phyloP scores from a whole-genome alignment of 2,329 filamentous ascomycete genomes.

The Pyrenophora teres region DNA sequence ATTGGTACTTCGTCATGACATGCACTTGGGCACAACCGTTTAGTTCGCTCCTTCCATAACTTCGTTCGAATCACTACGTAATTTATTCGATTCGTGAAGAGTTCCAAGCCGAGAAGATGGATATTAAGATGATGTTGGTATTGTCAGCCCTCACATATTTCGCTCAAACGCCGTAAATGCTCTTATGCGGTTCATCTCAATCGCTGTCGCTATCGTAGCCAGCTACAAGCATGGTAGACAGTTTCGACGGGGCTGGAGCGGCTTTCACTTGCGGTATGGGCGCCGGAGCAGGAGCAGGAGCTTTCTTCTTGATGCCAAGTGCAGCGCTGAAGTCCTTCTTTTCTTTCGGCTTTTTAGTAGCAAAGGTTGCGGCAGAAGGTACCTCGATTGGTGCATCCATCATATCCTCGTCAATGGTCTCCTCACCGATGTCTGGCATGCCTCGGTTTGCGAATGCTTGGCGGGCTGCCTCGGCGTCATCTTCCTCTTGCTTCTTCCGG shows the following conservation, averaged over 20 bases:
- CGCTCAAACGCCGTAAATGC: neutral
- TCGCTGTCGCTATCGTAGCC: slow-evolving; percentile 41
- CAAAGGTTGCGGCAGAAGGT: slow-evolving; percentile 61
- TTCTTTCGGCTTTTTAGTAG: slow-evolving; percentile 82
- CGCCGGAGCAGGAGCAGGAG: slow-evolving; percentile 13
- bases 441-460: slow-evolving; percentile 67
- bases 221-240: slow-evolving; percentile 33
- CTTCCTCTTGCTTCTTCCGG: slow-evolving; percentile 69
- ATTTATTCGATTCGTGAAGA: too few species aligned
- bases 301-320: slow-evolving; percentile 74
- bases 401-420: slow-evolving; percentile 56
- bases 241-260: slow-evolving; percentile 22
- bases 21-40: too few species aligned
- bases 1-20: too few species aligned
- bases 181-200: slow-evolving; percentile 3
- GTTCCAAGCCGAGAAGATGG: too few species aligned
- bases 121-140: neutral
- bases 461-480: slow-evolving; percentile 81
- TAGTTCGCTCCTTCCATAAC: too few species aligned
- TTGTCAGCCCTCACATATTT: neutral
- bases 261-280: slow-evolving; percentile 14
- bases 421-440: slow-evolving; percentile 56
- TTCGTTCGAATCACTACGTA: too few species aligned
- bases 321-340: slow-evolving; percentile 80
- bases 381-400: slow-evolving; percentile 27